Base-by-base conservation (phyloP, 305 asterid genomes). In the Andrographis paniculata region DNA sequence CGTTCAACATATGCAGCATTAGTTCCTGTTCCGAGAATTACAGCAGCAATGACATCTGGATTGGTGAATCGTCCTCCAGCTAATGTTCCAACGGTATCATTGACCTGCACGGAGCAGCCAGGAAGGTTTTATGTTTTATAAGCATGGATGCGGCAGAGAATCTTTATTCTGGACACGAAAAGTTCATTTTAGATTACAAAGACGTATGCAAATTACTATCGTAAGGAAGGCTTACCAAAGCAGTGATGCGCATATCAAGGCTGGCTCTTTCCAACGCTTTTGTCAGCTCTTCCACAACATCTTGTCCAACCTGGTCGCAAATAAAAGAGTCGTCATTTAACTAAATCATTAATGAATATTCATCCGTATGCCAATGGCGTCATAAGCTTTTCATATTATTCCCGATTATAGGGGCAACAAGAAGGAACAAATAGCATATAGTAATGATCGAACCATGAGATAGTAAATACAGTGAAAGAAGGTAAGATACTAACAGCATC, bases 51-150 rank as follows among this genome's bases (percentile, higher is more conserved):
- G 20, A 75, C 93, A 62, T 91, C 88, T n/a, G 76, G 66, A 57
- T 75, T 46, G 52, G 43, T 65, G 60, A 78, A 86, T 19, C 82
- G 69, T 21, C 95, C 95, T 41, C 85, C 75, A 22, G 96, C 99
- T 71, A 86, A 70, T 30, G 99, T 86, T 47, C 99, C 99, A 33
- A 91, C 95, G 0, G 96, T 83, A 60, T 91, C 99, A 56, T 91
- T 91, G 20, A 89, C 77, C 95, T 89, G 58, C 53, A 61, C 46
- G 8, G 14, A 37, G 42, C 18, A 37, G 42, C 16, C 16, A 37
- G 5, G 17, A n/a, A 37, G 14, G 14, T 37, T 3, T 37, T 37
- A 2, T 1, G 42, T 37, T 37, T 9, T 33, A n/a, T 5, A n/a
- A 14, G 4, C 17, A 37, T n/a, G 17, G 2, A 31, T 31, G 1